phyloP scores from a whole-genome alignment of 768 basidiomycete species.

The Leccinum subgranulosum region DNA sequence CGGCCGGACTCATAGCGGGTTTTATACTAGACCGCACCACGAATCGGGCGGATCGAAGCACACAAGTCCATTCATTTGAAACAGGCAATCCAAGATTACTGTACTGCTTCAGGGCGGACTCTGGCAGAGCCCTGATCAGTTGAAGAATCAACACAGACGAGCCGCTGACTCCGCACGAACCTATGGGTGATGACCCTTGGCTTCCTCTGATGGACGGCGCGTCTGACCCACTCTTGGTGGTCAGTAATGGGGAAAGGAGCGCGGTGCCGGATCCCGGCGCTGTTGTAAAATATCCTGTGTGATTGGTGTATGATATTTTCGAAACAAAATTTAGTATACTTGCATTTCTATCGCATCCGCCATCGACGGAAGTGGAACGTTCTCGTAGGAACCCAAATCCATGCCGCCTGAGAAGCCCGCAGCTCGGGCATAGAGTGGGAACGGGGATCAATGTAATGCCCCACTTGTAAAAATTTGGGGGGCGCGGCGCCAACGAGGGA shows the following conservation, averaged over 20 bases:
- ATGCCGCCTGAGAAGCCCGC: conserved; percentile 6
- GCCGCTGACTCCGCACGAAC: conserved; percentile 1
- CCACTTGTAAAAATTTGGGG: conserved; percentile 1
- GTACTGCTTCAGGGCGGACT: conserved; percentile 3
- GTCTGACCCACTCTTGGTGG: background rate
- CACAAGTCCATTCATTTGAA: conserved; percentile 3
- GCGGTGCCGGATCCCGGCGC: background rate
- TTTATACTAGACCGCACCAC: conserved; percentile 9
- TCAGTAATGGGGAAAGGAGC: background rate
- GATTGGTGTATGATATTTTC: conserved; percentile 1
- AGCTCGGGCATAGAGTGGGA: conserved; percentile 19
- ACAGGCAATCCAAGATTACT: background rate
- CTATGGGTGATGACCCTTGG: background rate
- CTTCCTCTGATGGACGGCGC: background rate
- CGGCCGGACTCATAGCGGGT: conserved; percentile 5
- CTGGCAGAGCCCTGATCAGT: background rate
- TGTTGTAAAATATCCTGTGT: background rate
- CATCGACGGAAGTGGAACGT: conserved; percentile 20
- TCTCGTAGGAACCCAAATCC: conserved; percentile 10
- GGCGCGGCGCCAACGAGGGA: conserved; percentile 3
- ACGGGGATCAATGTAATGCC: conserved; percentile 12
- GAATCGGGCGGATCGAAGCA: conserved; percentile 8
- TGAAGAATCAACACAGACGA: conserved; percentile 1
- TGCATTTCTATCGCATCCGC: conserved; percentile 26
- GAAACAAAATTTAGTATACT: background rate